Evolutionary conservation across 2,329 filamentous ascomycete species (phyloP), one percentile per base, ranked within the genome.

Genomic region (Xylaria sp.): DNA sequence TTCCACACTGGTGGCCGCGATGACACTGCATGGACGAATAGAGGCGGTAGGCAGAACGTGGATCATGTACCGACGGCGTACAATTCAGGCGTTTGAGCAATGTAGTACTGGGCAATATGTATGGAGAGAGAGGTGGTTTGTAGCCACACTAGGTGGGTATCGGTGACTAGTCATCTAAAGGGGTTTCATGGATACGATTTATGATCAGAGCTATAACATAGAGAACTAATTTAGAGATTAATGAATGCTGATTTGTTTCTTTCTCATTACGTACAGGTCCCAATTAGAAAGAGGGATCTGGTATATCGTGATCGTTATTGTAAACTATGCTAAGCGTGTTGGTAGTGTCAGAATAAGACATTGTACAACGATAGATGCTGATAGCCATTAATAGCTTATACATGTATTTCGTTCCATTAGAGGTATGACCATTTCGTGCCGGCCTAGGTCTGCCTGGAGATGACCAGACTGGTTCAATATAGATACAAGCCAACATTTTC

Each of bases 21-120:
- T n/a, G 44, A 37, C 34, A 39, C 64, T 23, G 25, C 65, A 51
- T 68, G 65, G 68, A 39, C 25, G 13, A 56, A 62, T 39, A 61
- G 41, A 15, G 37, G 10, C 18, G 41, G 6, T 2, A 48, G 39
- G 51, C 60, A 51, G 37, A 51, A 64, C 23, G 34, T 70, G 18
- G 68, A 70, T 37, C 55, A 67, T 32, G 50, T 67, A 32, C 41
- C 59, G 2, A 69, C 69, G 13, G 65, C 65, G n/a, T 69, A 70
- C 25, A 34, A 63, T 6, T 66, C 65, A 10, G 55, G 34, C 1
- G 12, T 28, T 48, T 20, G 13, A 20, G 28, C 25, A 8, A 28
- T 57, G 15, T 18, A 10, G 39, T 28, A 10, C 32, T 54, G 20
- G 48, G 23, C 5, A 23, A 37, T 37, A 6, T 18, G 13, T 1